Evolutionary conservation across 306 rosid species (phyloP), one percentile per base, ranked within the genome.

Genomic region (Glycine latifolia): DNA sequence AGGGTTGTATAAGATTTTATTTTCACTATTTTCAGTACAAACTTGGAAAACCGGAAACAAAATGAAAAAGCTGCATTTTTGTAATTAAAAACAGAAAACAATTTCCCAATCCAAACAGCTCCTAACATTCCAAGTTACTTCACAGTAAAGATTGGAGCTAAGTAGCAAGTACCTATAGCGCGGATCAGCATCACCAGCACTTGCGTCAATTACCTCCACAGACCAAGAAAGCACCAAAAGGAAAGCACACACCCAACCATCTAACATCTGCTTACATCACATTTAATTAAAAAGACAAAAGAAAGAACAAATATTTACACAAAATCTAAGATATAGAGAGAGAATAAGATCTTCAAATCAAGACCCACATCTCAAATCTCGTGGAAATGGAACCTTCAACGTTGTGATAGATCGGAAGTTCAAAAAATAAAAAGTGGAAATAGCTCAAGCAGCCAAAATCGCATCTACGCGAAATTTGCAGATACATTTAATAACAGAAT

Each of bases 161-260:
- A 26, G 31, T 26, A 26, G 31, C 31, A 26, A 26, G 31, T 26
- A 26, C 31, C 31, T 26, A 26, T 26, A 26, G 31, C 31, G 92
- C 2, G 90, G 94, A 90, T 92, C 91, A 81, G 86, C 86, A 88
- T 92, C 98, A 66, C 98, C 97, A 1, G 87, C 87, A 86, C 97
- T 91, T 79, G 97, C 97, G 76, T 92, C 82, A 76, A 87, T 52
- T 48, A 75, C 88, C 73, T 50, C 75, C 49, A 85, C 72, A 59
- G 76, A 80, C 78, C 85, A 26, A 89, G 89, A 86, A 50, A 94
- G 68, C 83, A 84, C 80, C 78, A 87, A 84, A 63, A 92, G 81
- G 33, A 92, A 87, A 79, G 85, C 87, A 79, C 86, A 73, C 69
- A 73, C 73, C 67, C 52, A 82, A 11, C 81, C 83, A 86, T 70